Evolutionary conservation across 2,329 filamentous ascomycete species (phyloP).

Genomic region (Paecilomyces sp.): DNA sequence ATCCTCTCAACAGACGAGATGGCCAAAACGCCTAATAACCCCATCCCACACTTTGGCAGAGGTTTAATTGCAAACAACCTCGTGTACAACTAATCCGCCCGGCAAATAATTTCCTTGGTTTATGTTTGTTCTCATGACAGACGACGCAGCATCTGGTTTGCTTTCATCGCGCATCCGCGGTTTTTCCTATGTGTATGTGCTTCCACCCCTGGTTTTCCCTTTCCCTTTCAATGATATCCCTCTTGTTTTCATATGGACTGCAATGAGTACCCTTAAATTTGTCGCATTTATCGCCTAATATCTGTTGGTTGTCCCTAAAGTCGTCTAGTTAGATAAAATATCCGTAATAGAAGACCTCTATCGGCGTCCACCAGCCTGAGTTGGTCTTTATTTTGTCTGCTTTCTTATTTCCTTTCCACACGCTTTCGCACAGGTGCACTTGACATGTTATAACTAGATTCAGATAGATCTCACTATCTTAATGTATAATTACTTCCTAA

Average conservation of each 20-base stretch:
- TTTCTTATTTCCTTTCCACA: neutral
- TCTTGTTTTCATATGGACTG: slow-evolving; percentile 29
- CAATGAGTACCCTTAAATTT: slow-evolving; percentile 21
- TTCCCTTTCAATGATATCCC: slow-evolving; percentile 36
- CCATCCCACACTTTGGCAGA: slow-evolving; percentile 2
- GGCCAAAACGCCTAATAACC: slow-evolving; percentile 8
- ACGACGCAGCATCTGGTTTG: slow-evolving; percentile 34
- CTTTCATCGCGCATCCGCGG: slow-evolving; percentile 10
- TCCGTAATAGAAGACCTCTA: neutral
- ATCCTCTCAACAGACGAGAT: neutral
- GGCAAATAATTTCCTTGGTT: slow-evolving; percentile 20
- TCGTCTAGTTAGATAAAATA: neutral
- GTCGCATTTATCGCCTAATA: slow-evolving; percentile 6
- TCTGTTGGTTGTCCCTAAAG: neutral
- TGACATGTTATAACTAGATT: neutral
- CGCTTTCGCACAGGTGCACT: neutral
- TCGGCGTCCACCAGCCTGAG: neutral
- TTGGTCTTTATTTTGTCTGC: neutral
- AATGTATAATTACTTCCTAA: neutral
- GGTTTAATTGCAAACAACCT: slow-evolving; percentile 7
- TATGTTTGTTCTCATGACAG: slow-evolving; percentile 35
- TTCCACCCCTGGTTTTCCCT: slow-evolving; percentile 12
- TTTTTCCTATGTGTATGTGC: slow-evolving; percentile 12
- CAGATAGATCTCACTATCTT: neutral
- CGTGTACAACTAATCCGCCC: slow-evolving; percentile 28